These are phyloP conservation scores for Paradendryphiella salina DNA, from an alignment of 2,329 filamentous ascomycete genomes.

Conservation along the genomic window DNA sequence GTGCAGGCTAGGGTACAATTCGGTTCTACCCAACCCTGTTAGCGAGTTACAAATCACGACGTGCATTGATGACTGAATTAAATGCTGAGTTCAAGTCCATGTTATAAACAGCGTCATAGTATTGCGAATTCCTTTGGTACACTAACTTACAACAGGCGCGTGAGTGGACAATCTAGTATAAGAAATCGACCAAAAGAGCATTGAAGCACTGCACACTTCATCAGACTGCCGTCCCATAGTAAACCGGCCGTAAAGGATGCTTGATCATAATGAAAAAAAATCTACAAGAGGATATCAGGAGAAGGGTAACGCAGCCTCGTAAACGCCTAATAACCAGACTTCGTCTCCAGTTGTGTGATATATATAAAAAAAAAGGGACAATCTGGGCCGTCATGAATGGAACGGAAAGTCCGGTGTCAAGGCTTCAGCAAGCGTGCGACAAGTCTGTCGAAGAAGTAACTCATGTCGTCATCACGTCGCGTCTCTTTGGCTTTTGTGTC, in stretches of 20 bases:
- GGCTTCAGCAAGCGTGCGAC: constrained; percentile 37
- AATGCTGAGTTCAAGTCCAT: too few species aligned
- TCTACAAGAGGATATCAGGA: neutral
- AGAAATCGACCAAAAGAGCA: neutral
- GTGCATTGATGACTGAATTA: neutral
- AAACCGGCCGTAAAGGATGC: neutral
- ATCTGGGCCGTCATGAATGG: neutral
- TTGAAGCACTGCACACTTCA: neutral
- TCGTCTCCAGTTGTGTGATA: too few species aligned
- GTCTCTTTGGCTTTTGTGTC: constrained; percentile 22
- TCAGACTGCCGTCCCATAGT: neutral
- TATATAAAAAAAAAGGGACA: neutral
- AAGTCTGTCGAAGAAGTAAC: constrained; percentile 45
- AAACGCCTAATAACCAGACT: neutral
- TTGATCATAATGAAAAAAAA: neutral
- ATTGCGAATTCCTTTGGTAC: neutral
- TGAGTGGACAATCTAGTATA: neutral
- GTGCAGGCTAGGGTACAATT: too few species aligned
- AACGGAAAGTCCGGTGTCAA: neutral
- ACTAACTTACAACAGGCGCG: neutral
- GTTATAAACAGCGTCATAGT: neutral
- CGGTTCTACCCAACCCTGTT: too few species aligned
- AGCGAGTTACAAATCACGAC: neutral
- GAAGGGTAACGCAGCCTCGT: constrained; percentile 8
- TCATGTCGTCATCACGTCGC: constrained; percentile 38